Evolutionary conservation across 768 basidiomycete species (phyloP), one percentile per base, ranked within the genome.

Genomic region (Podaxis sp.): DNA sequence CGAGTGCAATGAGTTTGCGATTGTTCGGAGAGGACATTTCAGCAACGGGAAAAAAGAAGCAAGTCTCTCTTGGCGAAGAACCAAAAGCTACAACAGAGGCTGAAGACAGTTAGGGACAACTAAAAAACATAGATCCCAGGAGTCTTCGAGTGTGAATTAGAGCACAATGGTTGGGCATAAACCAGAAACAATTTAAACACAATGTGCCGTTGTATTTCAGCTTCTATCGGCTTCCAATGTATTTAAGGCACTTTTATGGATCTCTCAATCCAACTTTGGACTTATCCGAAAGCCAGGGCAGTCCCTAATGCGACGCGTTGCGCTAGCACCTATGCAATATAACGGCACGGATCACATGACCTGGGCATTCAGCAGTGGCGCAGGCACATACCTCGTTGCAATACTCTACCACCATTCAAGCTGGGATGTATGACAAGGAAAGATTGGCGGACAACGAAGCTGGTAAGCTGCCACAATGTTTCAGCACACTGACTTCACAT

Each of bases 11-110:
- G 62, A 94, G 92, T 61, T 75, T 94, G 50, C 87, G 95, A 1
- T 77, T 95, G 9, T 98, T 91, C 67, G 90, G 88, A 1, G 80
- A 84, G 51, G 94, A 97, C 67, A 78, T 95, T 50, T 90, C 89
- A 1, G 50, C 57, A 4, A 61, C 42, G 2, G 66, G 64, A 1
- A 57, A 54, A 35, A 53, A 55, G 55, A 59, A 62, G 37, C 42
- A 36, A 6, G 48, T 28, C 7, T 25, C 21, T 36, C 40, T 14
- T 6, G 11, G 47, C 10, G 21, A 5, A 35, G 18, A 53, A 6
- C 27, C 36, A 27, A 38, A 21, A 42, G 18, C 18, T 44, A 16
- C 42, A 3, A 14, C 16, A 7, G 42, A 14, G 6, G 42, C 16
- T 4, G n/a, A 44, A 18, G 42, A 7, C 32, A 32, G 32, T 32